Percentiles rank a stretch among this genome's conserved stretches.
These are phyloP conservation scores for Talaromyces thailandensis DNA, from an alignment of 495 filamentous ascomycete genomes.

Conservation along the genomic window DNA sequence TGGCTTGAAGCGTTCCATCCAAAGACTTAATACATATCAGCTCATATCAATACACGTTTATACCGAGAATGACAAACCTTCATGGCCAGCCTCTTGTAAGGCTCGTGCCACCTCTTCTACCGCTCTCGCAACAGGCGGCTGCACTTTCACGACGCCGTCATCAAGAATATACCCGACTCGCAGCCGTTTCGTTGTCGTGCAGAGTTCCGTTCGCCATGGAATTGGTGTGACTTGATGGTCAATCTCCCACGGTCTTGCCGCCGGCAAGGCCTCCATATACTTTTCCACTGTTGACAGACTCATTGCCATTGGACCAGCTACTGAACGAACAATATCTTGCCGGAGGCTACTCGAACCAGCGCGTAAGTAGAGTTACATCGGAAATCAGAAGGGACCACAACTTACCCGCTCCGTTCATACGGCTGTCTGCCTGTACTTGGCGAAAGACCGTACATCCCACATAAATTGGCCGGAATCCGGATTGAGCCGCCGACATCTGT, in stretches of 20 bases:
- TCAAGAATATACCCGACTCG: slow-evolving; percentile 43
- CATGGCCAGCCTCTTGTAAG: slow-evolving; percentile 33
- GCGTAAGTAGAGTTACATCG: neutral
- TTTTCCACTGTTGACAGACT: slow-evolving; percentile 18
- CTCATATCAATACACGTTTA: slow-evolving; percentile 18
- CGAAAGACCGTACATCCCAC: slow-evolving; percentile 56
- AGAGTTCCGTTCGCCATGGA: slow-evolving; percentile 30
- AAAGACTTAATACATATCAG: slow-evolving; percentile 23
- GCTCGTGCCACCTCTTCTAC: slow-evolving; percentile 31
- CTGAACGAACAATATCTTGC: slow-evolving; percentile 23
- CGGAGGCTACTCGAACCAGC: slow-evolving; percentile 11
- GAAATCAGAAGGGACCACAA: neutral
- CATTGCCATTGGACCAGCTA: slow-evolving; percentile 21
- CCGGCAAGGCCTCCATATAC: slow-evolving; percentile 23
- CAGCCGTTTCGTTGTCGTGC: slow-evolving; percentile 21
- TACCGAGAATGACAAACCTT: slow-evolving; percentile 27
- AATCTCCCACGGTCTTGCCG: slow-evolving; percentile 19
- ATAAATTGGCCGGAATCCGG: slow-evolving; percentile 52
- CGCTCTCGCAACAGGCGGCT: slow-evolving; percentile 42
- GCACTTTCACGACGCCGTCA: slow-evolving; percentile 46
- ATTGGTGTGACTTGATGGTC: slow-evolving; percentile 25
- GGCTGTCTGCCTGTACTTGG: slow-evolving; percentile 54
- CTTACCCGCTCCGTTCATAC: slow-evolving; percentile 8
- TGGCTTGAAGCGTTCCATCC: slow-evolving; percentile 32
- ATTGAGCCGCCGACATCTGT: slow-evolving; percentile 65